Conservation (phyloP, 257 asterid genomes). For the Nicotiana sylvestris region DNA sequence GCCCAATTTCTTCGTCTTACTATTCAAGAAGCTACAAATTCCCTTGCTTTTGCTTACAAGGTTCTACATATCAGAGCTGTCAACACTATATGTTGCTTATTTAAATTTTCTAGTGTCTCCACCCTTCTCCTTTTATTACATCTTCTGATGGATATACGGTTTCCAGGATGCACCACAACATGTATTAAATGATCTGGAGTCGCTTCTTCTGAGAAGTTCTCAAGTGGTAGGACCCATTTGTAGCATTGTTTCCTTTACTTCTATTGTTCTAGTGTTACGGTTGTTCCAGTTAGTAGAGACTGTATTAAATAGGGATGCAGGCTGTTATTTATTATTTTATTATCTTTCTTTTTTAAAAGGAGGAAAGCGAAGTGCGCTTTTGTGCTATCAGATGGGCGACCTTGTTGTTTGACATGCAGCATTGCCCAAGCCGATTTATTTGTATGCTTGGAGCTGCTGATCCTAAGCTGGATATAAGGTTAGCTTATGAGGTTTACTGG, state of each 20-base stretch:
- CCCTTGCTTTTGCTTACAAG: constrained; percentile 90
- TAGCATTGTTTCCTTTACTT: constrained; percentile 9
- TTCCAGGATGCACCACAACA: constrained; percentile 67
- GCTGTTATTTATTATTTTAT: background rate
- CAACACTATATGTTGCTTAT: constrained; percentile 3
- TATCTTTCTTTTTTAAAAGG: constrained; percentile 41
- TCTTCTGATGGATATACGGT: constrained; percentile 29
- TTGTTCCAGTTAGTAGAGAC: constrained; percentile 8
- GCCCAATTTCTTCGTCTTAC: constrained; percentile 66
- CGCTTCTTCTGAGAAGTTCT: constrained; percentile 63
- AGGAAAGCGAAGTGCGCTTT: constrained; percentile 96
- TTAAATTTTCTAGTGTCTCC: background rate
- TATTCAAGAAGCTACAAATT: constrained; percentile 92
- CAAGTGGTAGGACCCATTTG: constrained; percentile 55
- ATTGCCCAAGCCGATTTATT: constrained; percentile 93
- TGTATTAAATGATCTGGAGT: constrained; percentile 78
- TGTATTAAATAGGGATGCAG: background rate
- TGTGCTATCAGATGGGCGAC: constrained; percentile 98
- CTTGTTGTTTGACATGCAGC: constrained; percentile 71
- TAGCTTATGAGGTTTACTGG: constrained; percentile 9
- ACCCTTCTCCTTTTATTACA: constrained; percentile 22
- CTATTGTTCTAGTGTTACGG: constrained; percentile 12
- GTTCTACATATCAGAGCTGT: constrained; percentile 28
- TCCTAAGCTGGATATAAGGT: constrained; percentile 92
- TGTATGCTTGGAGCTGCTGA: constrained; percentile 97